Evolutionary conservation across 2,329 filamentous ascomycete species (phyloP).

Genomic region (Aureobasidium lini): DNA sequence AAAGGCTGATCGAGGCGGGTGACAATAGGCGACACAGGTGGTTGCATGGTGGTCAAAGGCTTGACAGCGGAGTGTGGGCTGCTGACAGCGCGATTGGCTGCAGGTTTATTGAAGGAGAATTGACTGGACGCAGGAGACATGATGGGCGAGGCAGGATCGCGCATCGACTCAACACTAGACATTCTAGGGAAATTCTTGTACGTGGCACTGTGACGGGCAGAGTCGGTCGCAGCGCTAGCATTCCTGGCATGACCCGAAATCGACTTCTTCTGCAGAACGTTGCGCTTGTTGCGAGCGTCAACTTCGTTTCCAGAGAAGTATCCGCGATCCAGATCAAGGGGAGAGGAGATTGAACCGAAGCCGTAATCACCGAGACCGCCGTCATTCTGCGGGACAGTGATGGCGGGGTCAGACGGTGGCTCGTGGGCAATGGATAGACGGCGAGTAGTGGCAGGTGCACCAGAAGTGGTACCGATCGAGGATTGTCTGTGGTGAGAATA

Average conservation of each 20-base stretch:
- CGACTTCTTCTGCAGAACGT: conserved; percentile 65
- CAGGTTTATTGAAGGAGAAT: conserved; percentile 45
- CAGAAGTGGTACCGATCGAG: conserved; percentile 31
- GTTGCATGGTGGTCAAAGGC: conserved; percentile 32
- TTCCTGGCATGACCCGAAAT: conserved; percentile 53
- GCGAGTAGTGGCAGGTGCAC: neutral
- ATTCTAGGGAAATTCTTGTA: conserved; percentile 65
- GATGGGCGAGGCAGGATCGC: conserved; percentile 40
- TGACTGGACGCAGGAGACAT: conserved; percentile 58
- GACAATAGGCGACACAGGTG: conserved; percentile 46
- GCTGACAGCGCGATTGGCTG: conserved; percentile 33
- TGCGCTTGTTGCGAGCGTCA: conserved; percentile 61
- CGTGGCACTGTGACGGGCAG: conserved; percentile 48
- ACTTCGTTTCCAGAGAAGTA: conserved; percentile 89
- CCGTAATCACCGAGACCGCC: conserved; percentile 20
- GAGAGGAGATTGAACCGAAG: conserved; percentile 25
- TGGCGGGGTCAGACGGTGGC: neutral
- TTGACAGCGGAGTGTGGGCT: conserved; percentile 45
- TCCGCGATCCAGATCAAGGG: conserved; percentile 67
- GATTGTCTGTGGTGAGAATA: conserved; percentile 47
- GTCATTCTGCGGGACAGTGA: neutral
- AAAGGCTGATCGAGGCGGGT: conserved; percentile 47
- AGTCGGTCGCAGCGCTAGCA: conserved; percentile 58
- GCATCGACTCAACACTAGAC: conserved; percentile 68
- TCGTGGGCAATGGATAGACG: conserved; percentile 8